Evolutionary conservation across 108 stramenopile genomes (phyloP), one percentile per base, ranked within the genome.

Genomic region (Mediolabrus comicus): DNA sequence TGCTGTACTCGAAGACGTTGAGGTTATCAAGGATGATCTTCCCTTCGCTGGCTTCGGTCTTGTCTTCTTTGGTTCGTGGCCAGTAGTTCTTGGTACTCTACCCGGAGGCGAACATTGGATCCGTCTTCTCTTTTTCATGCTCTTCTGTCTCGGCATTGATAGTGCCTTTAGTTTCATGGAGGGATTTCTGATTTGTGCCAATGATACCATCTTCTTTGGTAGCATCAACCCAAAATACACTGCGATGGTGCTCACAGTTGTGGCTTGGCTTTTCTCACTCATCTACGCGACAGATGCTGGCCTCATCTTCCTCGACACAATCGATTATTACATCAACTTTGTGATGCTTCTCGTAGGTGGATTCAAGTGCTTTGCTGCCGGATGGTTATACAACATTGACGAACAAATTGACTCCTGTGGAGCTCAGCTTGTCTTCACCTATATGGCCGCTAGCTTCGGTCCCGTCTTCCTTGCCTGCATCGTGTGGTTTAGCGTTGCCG

Each of bases 261-360:
- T 55, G 55, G 78, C 72, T 1, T 84, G 54, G n/a, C 36, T 81
- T 28, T 41, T 74, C 53, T 65, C 69, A 8, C 36, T 79, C 16
- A 67, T 87, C 9, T 87, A 83, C 34, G 77, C 77, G 24, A 85
- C 87, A 1, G 88, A 89, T 65, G 82, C 82, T 65, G 85, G 85
- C 24, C 32, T 38, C 9, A 72, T 62, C 62, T 82, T 86, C 46
- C 72, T 89, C 16, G 88, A 89, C 31, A 49, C 56, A 0, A 72
- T 86, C 36, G 88, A 89, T 49, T 84, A 83, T 52, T 89, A 87
- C 63, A 83, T 87, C 65, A 85, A 86, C 62, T 85, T 83, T 60
- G 74, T 89, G 39, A 77, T 86, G 65, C 70, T 89, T 14, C 61
- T 89, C 14, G 73, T 85, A 24, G 88, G 88, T 28, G 82, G 80